Base-by-base conservation (phyloP, 139 green algal species). In the Astrephomene gubernaculifera region DNA sequence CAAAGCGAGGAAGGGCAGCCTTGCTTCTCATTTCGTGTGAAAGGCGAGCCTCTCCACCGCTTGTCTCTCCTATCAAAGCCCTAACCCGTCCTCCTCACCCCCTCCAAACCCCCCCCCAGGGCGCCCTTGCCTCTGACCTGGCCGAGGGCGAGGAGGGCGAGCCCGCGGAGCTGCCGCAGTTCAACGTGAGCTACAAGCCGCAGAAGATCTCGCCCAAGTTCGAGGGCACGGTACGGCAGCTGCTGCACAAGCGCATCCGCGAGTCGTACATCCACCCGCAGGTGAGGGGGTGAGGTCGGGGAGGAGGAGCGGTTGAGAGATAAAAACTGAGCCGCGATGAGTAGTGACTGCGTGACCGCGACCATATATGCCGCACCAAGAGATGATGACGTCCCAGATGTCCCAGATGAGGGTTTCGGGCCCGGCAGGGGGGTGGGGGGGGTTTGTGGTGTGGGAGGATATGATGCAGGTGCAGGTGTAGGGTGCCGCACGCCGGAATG, bases 141-240 rank as follows among this genome's bases (percentile, higher is more conserved):
- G 86, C 85, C 22, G 89, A 91, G 27, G 81, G 92, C 14, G 85
- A 87, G 4, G 89, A 90, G 14, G 72, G 54, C 9, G 93, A 98
- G 71, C 49, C 98, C 38, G 93, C 95, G 21, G 91, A 97, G 86
- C 63, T 85, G 79, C 79, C 63, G 25, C 74, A 83, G 76, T 83
- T 73, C 76, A 83, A 83, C 53, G 95, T 99, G 29, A 96, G 89
- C 69, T 99, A 99, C 94, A 99, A 99, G 94, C 97, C 97, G 21
- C 97, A 99, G 93, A 99, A 99, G 93, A 99, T 99, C 89, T 95
- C 89, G 21, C 97, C 97, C 81, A 99, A 99, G 91, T 99, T 99
- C 89, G 92, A 95, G 43, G 92, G 94, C 61, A 98, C 93, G 31
- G 94, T 99, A 65, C 92, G 97, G 52, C 89, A 97, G 70, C 92